phyloP scores from a whole-genome alignment of 768 basidiomycete genomes.

The Auriscalpium orientale region DNA sequence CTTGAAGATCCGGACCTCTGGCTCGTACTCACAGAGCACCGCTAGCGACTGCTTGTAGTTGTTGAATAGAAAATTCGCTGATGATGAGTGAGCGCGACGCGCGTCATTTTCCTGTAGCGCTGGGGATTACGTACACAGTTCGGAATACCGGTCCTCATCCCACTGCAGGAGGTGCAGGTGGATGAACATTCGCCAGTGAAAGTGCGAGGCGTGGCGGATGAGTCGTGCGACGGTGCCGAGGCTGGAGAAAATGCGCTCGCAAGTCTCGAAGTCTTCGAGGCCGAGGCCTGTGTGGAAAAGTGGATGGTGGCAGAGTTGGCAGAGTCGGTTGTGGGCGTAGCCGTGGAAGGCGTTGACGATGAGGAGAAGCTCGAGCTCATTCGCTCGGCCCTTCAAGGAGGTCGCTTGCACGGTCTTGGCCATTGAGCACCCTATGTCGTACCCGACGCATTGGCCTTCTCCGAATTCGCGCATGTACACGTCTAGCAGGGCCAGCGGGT shows the following conservation, averaged over 20 bases:
- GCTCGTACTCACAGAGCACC: neutral
- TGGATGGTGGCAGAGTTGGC: neutral
- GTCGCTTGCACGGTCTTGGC: neutral
- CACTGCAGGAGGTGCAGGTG: neutral
- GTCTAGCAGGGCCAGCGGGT: neutral
- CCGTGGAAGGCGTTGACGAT: slow-evolving; percentile 1
- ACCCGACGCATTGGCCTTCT: neutral
- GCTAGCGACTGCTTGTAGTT: neutral
- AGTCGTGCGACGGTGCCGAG: neutral
- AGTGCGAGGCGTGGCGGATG: neutral
- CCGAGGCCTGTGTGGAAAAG: neutral
- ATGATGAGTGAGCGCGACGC: too few species aligned
- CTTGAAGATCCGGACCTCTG: neutral
- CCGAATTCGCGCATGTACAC: neutral
- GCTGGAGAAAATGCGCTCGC: neutral
- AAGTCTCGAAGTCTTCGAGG: neutral
- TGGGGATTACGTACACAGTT: neutral
- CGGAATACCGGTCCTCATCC: neutral
- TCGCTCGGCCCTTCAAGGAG: neutral
- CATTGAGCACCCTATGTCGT: neutral
- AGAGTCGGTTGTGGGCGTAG: neutral
- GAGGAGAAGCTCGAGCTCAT: neutral
- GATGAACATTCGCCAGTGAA: neutral
- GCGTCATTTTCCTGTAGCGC: too few species aligned
- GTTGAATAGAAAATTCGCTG: neutral